Evolutionary conservation across 352 stramenopile species (phyloP), one percentile per base, ranked within the genome.

Genomic region (Phytophthora podocarpi): DNA sequence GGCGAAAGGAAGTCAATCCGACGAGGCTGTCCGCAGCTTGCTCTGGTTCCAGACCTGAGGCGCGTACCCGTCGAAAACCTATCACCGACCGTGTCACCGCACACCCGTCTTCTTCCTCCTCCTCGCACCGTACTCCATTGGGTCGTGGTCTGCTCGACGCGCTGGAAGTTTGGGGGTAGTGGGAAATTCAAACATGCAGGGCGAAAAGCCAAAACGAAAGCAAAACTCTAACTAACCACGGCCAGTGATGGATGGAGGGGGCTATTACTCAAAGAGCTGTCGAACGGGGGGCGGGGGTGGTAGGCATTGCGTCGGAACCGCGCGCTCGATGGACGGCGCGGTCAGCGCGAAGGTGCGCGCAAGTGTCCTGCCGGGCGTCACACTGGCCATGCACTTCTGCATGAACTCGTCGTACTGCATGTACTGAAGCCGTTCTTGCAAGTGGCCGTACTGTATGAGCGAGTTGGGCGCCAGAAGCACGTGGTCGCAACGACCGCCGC

Each of bases 321-420:
- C 71, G 35, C 59, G 53, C 16, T 59, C 37, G 48, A 67, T 67
- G 9, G 60, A 65, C 18, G 59, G 64, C 41, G 37, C 54, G 2
- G 63, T 80, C 16, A 80, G 43, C 54, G 70, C 71, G 42, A 74
- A 80, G 10, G 63, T 79, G 9, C 67, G 58, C 43, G 71, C 71
- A 34, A 79, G 59, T 40, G 57, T 69, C 51, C 53, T 66, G 28
- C 71, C 71, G 9, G 71, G 46, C 24, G 71, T 46, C 32, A 79
- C 71, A 18, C 46, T 65, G 24, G 58, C 35, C 71, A 76, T 72
- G 54, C 71, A 79, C 40, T 64, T 68, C 48, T 79, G 71, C 55
- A 77, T 72, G 45, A 74, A 76, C 43, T 70, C 59, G 56, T 80
- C 71, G 59, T 80, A 74, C 52, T 80, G 67, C 67, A 80, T 80